Evolutionary conservation across 352 stramenopile species (phyloP).

Genomic region (Globisporangium abappressorium): DNA sequence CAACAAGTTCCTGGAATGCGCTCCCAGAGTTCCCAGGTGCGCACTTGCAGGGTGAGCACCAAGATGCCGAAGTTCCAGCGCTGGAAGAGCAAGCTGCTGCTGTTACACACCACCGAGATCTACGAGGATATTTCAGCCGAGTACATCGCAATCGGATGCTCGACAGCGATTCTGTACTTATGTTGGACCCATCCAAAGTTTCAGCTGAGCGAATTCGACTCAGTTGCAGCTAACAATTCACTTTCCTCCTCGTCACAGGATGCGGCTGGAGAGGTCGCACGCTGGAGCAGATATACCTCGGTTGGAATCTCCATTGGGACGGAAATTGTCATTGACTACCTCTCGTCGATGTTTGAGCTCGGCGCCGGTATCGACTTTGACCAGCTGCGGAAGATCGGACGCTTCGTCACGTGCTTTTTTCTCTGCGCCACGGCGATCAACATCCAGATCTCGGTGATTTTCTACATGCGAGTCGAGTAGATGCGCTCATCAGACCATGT

Average conservation of each 20-base stretch:
- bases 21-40: conserved; percentile 1
- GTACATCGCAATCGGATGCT: conserved; percentile 43
- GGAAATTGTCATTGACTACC: conserved; percentile 22
- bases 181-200: conserved; percentile 34
- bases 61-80: not conserved
- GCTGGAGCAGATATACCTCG: conserved; percentile 12
- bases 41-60: not conserved
- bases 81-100: conserved; percentile 17
- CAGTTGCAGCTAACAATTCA: not conserved
- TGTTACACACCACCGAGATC: conserved; percentile 25
- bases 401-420: conserved; percentile 27
- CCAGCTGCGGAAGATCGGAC: conserved; percentile 18
- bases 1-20: not conserved
- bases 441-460: conserved; percentile 25
- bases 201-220: not conserved
- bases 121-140: conserved; percentile 35
- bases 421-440: conserved; percentile 27
- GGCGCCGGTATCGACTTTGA: conserved; percentile 24
- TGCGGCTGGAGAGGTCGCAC: not conserved
- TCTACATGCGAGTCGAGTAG: conserved; percentile 13
- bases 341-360: conserved; percentile 26
- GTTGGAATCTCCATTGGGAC: conserved; percentile 16
- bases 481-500: not conserved
- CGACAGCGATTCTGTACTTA: conserved; percentile 26
- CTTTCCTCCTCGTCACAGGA: not conserved